Base-by-base conservation (phyloP, 495 filamentous ascomycete species). In the Aspergillus bridgeri region DNA sequence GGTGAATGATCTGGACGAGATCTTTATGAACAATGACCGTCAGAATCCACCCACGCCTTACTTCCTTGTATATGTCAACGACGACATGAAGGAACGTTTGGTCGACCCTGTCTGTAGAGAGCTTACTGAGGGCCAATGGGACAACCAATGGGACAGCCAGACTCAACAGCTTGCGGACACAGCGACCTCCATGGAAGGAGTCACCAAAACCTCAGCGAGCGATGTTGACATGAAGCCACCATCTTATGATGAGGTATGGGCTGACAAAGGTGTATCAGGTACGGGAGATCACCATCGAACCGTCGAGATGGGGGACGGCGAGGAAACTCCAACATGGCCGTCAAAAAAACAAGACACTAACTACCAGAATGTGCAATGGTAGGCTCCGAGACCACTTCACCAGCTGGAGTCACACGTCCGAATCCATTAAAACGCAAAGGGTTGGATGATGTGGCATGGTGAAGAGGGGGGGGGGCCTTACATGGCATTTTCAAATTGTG, bases 21-120 rank as follows among this genome's bases (percentile, higher is more conserved):
- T 97, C 48, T 88, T 95, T 68, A 77, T 80, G 3, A 78, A 84
- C 45, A 71, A 83, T 54, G 81, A 82, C 51, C 77, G 75, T 18
- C 78, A 73, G 25, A 86, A 86, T 53, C 82, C 80, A 6, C 78
- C 84, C 2, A 95, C 92, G 24, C 90, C 92, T 2, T 96, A 96
- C 65, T 95, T 92, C 69, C 81, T 96, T 19, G 90, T 92, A 17
- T 96, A 95, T 63, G 86, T 96, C 18, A 79, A 81, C 42, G 86
- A 87, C 21, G 67, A 78, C 6, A 71, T 81, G 56, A 85, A 86
- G 57, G 74, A 83, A 20, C 65, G 81, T 9, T 64, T 91, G 2
- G 87, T 89, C 33, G 79, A 87, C 53, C 78, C 84, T 2, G 76
- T 88, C 25, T 79, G 75, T 60, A 77, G 85, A 27, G 69, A 80